Percentiles rank a stretch among this genome's conserved stretches.
Conservation (phyloP, 106 monocot species). For the Chionographis japonica region DNA sequence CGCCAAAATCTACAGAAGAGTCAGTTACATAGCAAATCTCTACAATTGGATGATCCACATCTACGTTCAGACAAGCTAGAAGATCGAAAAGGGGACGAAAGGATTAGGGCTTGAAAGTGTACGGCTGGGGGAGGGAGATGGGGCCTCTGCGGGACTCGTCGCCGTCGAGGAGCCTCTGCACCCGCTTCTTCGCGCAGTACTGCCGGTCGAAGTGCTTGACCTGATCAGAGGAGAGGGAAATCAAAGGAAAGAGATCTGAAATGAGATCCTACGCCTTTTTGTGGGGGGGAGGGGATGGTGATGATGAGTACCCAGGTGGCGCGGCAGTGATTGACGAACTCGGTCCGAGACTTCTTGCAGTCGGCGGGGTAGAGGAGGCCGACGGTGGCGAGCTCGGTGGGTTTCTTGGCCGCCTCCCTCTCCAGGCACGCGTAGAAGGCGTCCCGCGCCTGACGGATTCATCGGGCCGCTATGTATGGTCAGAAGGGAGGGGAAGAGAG, state of each 20-base stretch:
- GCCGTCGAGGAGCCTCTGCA: conserved; percentile 67
- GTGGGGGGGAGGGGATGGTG: neutral
- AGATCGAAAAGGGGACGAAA: neutral
- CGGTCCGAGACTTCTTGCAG: conserved; percentile 55
- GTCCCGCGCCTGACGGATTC: conserved; percentile 61
- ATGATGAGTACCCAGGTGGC: conserved; percentile 64
- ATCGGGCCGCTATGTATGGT: neutral
- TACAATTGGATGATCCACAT: no score
- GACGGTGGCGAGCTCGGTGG: conserved; percentile 76
- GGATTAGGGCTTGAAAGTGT: conserved; percentile 59
- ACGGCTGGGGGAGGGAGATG: conserved; percentile 76
- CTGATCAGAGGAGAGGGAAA: conserved; percentile 20
- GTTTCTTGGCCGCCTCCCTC: conserved; percentile 58
- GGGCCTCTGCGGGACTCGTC: conserved; percentile 75
- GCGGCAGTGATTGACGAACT: conserved; percentile 68
- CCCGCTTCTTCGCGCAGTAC: conserved; percentile 72
- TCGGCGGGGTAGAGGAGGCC: conserved; percentile 83
- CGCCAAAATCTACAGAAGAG: no score
- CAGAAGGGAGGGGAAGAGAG: neutral
- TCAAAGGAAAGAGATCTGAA: neutral
- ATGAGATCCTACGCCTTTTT: neutral
- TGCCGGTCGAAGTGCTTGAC: conserved; percentile 97
- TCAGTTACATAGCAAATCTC: no score
- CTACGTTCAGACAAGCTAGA: no score
- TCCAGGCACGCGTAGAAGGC: conserved; percentile 89